These are phyloP conservation scores for Closterium sp. DNA, from an alignment of 139 green algal species.

Conservation along the genomic window DNA sequence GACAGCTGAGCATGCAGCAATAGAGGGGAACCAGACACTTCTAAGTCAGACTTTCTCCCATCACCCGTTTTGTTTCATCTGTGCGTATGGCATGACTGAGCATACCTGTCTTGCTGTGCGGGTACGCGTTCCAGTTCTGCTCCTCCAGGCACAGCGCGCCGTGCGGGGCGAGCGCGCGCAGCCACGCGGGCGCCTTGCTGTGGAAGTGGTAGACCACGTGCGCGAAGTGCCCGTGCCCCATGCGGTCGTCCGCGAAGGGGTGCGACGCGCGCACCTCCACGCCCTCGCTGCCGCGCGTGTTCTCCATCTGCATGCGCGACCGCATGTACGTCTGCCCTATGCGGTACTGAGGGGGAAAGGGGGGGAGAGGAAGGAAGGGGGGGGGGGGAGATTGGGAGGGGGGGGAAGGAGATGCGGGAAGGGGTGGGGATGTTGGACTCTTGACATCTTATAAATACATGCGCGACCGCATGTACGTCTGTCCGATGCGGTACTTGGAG, in stretches of 20 bases:
- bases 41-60: neutral
- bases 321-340: neutral
- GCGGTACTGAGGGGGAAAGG: neutral
- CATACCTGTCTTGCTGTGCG: neutral
- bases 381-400: no score
- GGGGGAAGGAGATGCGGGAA: no score
- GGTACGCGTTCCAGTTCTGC: neutral
- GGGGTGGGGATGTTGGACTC: no score
- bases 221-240: neutral
- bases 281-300: neutral
- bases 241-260: neutral
- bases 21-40: no score
- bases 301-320: conserved; percentile 2
- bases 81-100: no score
- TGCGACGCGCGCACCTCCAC: neutral
- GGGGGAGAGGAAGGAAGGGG: no score
- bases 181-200: neutral
- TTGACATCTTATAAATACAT: no score
- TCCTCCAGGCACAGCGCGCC: neutral
- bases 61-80: neutral
- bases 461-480: conserved; percentile 5
- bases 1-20: no score
- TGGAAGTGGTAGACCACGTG: neutral
- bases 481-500: neutral
- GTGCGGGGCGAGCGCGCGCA: neutral